Base-by-base conservation (phyloP, 225 moss, liverwort and hornwort genomes). In the Straminergon stramineum region DNA sequence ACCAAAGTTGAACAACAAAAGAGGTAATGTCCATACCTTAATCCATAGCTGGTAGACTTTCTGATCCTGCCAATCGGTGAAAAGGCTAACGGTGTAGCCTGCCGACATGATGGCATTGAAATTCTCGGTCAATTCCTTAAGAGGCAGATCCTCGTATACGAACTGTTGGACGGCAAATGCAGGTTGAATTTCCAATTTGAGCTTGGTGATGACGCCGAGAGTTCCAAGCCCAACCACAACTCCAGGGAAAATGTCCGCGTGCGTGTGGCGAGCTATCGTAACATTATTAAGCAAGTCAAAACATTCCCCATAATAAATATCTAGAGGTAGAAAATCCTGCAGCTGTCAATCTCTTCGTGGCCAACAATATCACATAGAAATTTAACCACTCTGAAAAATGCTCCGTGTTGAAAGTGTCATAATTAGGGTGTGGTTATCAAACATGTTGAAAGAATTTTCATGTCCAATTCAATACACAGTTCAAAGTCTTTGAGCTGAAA, bases 61-160 rank as follows among this genome's bases (percentile, higher is more conserved):
- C 24, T 86, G 74, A 18, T 91, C 61, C 63, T 93, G 93, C 96
- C 95, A 96, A 53, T 93, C 89, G 4, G 96, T 96, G 92, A 94
- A 95, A 67, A 95, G 86, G 84, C 96, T 96, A 31, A 96, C 95
- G 13, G 85, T 90, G 89, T 95, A 96, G 21, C 93, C 93, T 4
- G 86, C 62, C 2, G 93, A 91, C 93, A 96, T 95, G 88, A 96
- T 92, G 69, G 84, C 90, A 37, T 94, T 89, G n/a, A 96, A 96
- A 62, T 96, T 85, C 28, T 73, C 48, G 5, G 53, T 45, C 12
- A 94, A 39, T 60, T 88, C 48, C 18, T 75, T 16, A 2, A 96
- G 63, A 8, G 91, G 86, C 17, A 96, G 51, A 52, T 92, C 84
- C 68, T 93, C 91, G 53, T 95, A 96, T 60, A 96, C 95, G 21